Conservation (phyloP, 164 flowering plant genomes). For the Taxillus chinensis region DNA sequence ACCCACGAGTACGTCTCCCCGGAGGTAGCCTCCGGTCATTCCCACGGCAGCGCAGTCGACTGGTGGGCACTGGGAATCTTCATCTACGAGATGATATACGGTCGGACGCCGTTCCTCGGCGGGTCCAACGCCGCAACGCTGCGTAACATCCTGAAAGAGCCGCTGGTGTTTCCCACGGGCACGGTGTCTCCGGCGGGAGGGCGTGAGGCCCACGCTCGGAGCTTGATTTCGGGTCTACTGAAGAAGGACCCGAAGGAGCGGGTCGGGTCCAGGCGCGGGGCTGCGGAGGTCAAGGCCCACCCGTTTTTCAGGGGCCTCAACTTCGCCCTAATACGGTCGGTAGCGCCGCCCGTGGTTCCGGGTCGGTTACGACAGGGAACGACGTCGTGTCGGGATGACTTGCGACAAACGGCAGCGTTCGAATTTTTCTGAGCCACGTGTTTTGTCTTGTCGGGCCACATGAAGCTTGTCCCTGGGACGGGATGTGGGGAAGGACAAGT, state of each 20-base stretch:
- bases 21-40: slow-evolving; percentile 64
- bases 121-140: slow-evolving; percentile 45
- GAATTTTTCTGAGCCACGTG: too few species aligned
- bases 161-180: slow-evolving; percentile 39
- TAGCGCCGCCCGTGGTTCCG: slow-evolving; percentile 56
- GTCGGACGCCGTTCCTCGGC: slow-evolving; percentile 72
- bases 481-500: too few species aligned
- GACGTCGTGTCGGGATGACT: slow-evolving; percentile 9
- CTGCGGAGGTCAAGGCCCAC: slow-evolving; percentile 75
- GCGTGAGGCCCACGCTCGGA: slow-evolving; percentile 41
- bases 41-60: slow-evolving; percentile 86
- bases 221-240: slow-evolving; percentile 46
- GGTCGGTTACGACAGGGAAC: slow-evolving; percentile 19
- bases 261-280: slow-evolving; percentile 64
- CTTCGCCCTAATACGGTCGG: slow-evolving; percentile 63
- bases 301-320: slow-evolving; percentile 67
- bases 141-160: slow-evolving; percentile 47
- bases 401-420: not conserved
- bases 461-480: too few species aligned
- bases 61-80: slow-evolving; percentile 95
- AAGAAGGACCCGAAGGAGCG: slow-evolving; percentile 55
- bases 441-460: too few species aligned
- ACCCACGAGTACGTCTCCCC: slow-evolving; percentile 95
- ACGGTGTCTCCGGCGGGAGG: slow-evolving; percentile 14
- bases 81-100: slow-evolving; percentile 79